These are phyloP conservation scores for Entomortierella beljakovae DNA, from an alignment of 192 early-diverging fungal species.

Conservation along the genomic window DNA sequence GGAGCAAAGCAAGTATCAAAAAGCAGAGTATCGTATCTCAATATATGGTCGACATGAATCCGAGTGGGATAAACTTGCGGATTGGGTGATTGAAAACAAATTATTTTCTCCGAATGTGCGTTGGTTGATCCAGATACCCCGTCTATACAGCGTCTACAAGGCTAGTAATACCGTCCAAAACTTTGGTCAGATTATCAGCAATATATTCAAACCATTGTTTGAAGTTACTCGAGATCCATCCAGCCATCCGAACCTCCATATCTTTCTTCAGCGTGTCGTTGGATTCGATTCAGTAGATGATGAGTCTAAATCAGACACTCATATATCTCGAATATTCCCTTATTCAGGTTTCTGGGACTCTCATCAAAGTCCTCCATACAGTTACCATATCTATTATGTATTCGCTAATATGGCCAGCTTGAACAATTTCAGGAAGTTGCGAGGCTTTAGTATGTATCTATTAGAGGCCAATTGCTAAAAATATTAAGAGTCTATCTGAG, in stretches of 20 bases:
- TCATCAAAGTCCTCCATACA: conserved; percentile 88
- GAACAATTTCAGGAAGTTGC: conserved; percentile 79
- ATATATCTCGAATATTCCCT: conserved; percentile 86
- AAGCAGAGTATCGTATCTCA: conserved; percentile 93
- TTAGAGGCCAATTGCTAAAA: neutral
- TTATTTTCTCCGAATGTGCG: conserved; percentile 93
- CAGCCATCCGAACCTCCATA: conserved; percentile 90
- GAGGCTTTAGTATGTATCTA: conserved; percentile 77
- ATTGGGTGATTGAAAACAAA: conserved; percentile 93
- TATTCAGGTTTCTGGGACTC: conserved; percentile 69
- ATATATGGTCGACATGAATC: conserved; percentile 88
- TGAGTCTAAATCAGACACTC: conserved; percentile 88
- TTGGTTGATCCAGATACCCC: conserved; percentile 94
- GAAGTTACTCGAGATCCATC: conserved; percentile 89
- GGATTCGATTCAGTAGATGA: conserved; percentile 97
- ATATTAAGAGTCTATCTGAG: neutral
- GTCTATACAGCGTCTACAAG: conserved; percentile 92
- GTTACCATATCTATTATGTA: conserved; percentile 93
- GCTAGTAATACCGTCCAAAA: conserved; percentile 65
- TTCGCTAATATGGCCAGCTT: conserved; percentile 88
- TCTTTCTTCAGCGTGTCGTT: conserved; percentile 94
- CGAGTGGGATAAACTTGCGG: conserved; percentile 96
- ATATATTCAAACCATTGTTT: conserved; percentile 91
- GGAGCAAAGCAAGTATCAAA: conserved; percentile 95
- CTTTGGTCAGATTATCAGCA: conserved; percentile 84